Conservation (phyloP, 2,329 filamentous ascomycete genomes). For the Cadophora sp. region DNA sequence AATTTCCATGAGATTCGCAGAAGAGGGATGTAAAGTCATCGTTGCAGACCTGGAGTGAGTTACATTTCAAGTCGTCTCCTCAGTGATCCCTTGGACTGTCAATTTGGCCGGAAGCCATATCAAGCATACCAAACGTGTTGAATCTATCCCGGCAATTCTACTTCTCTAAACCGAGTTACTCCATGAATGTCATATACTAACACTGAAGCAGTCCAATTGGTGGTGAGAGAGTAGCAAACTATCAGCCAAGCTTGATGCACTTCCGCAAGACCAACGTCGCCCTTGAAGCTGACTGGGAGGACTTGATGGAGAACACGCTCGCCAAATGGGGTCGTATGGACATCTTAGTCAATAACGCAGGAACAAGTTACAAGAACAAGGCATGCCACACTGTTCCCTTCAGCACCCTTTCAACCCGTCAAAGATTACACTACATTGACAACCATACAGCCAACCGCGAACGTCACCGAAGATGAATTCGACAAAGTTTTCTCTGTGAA, state of each 20-base stretch:
- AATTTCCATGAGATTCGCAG: conserved; percentile 63
- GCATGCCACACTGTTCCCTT: conserved; percentile 23
- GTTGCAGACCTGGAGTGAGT: conserved; percentile 63
- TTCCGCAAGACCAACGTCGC: conserved; percentile 59
- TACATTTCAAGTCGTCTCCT: not conserved
- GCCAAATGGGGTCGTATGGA: conserved; percentile 59
- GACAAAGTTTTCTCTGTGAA: conserved; percentile 72
- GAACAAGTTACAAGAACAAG: conserved; percentile 64
- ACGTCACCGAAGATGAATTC: conserved; percentile 71
- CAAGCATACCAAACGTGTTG: not conserved
- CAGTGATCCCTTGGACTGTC: too few relatives aligned
- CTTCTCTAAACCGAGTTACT: not conserved
- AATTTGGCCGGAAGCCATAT: not conserved
- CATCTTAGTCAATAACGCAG: conserved; percentile 67
- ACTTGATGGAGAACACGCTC: conserved; percentile 52
- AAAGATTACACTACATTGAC: not conserved
- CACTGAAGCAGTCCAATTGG: conserved; percentile 46
- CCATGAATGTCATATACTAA: conserved; percentile 3
- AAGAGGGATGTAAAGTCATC: conserved; percentile 66
- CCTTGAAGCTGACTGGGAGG: conserved; percentile 58
- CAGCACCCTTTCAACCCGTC: too few relatives aligned
- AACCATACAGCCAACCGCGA: conserved; percentile 55
- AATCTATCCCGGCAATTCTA: not conserved
- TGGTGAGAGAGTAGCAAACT: conserved; percentile 54
- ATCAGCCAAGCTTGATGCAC: conserved; percentile 37